Conservation (phyloP, 371 early-diverging fungal species). For the Lichtheimia hyalospora region DNA sequence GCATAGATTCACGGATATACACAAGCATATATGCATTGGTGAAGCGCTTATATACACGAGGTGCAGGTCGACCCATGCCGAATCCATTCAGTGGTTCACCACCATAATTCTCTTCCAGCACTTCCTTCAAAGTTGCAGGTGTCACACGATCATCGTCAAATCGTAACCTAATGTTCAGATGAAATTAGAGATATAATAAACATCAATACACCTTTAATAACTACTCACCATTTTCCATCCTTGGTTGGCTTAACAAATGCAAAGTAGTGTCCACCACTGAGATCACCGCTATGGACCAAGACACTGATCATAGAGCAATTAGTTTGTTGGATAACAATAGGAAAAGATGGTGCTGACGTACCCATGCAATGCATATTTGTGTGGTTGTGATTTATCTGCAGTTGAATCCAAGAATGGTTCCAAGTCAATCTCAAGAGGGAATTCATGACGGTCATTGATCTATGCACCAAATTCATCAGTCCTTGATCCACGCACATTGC, state of each 20-base stretch:
- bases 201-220: too few species aligned
- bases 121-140: slow-evolving; percentile 84
- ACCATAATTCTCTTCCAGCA: slow-evolving; percentile 96
- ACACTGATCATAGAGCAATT: slow-evolving; percentile 58
- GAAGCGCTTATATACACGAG: slow-evolving; percentile 64
- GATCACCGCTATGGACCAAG: slow-evolving; percentile 96
- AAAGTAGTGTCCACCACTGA: slow-evolving; percentile 98
- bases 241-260: slow-evolving; percentile 83
- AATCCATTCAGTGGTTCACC: slow-evolving; percentile 55
- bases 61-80: slow-evolving; percentile 19
- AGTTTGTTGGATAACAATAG: neutral
- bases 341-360: slow-evolving; percentile 28
- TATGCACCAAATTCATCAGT: slow-evolving; percentile 16
- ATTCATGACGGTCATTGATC: slow-evolving; percentile 98
- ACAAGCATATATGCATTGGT: slow-evolving; percentile 98
- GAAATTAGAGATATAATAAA: neutral
- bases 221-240: slow-evolving; percentile 74
- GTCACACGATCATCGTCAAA: slow-evolving; percentile 98
- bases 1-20: slow-evolving; percentile 81
- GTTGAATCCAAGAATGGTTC: slow-evolving; percentile 79
- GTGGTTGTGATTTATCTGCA: slow-evolving; percentile 64
- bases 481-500: neutral
- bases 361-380: slow-evolving; percentile 87
- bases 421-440: slow-evolving; percentile 89
- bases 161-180: slow-evolving; percentile 55